Evolutionary conservation across 257 asterid species (phyloP), one percentile per base, ranked within the genome.

Genomic region (Solanum clarkiae): DNA sequence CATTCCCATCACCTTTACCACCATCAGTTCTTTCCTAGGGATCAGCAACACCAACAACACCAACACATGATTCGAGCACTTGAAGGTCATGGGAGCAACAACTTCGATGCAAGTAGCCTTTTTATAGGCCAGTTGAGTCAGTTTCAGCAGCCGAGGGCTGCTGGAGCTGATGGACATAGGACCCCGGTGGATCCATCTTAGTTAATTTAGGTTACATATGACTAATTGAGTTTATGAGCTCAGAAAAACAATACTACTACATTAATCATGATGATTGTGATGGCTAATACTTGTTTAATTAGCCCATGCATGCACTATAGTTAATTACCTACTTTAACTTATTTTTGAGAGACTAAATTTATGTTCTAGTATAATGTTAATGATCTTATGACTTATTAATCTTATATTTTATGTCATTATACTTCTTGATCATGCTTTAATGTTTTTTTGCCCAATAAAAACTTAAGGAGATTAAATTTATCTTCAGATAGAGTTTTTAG

Each of bases 141-240:
- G 22, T 93, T 95, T 75, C 98, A 92, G 94, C 98, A 92, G 88
- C 85, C 97, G 0, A 88, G 90, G 85, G 88, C 95, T 6, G 88
- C 95, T 18, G 94, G 94, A 4, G 90, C 95, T 5, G 98, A 95
- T 18, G 99, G 97, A 22, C 92, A 97, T 36, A 91, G 97, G 80
- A 92, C 96, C 77, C 96, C 98, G 56, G 93, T 95, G 0, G 98
- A 95, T 20, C 99, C 97, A 11, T 93, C 98, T 87, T 95, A 91
- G 93, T 24, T 68, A 16, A 32, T 16, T 36, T 75, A 74, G 60
- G 44, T 14, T 22, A 74, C 8, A 74, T 75, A 22, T n/a, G n/a
- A 45, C n/a, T 74, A 13, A 26, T 69, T 71, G 92, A 44, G 44
- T 47, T 44, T 8, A 44, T 45, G 18, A 71, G 14, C 22, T 47